Evolutionary conservation across 2,329 filamentous ascomycete genomes (phyloP).

Genomic region (Hansfordia pulvinata): DNA sequence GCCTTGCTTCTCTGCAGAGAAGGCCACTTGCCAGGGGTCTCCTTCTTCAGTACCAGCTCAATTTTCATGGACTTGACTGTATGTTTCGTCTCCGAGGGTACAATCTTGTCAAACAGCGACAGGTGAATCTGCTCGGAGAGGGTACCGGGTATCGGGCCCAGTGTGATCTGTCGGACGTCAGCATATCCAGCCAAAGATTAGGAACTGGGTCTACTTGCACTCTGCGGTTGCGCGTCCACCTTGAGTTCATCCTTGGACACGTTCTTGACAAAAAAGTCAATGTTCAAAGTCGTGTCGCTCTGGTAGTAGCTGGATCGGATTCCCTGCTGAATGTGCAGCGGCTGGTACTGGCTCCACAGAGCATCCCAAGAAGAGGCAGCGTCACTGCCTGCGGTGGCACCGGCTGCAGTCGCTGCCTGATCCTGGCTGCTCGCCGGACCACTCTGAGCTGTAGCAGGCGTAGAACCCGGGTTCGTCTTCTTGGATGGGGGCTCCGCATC

Average conservation of each 20-base stretch:
- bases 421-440: slow-evolving; percentile 1
- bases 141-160: slow-evolving; percentile 34
- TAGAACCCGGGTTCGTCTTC: slow-evolving; percentile 1
- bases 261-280: slow-evolving; percentile 26
- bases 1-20: slow-evolving; percentile 31
- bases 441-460: background rate
- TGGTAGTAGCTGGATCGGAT: slow-evolving; percentile 28
- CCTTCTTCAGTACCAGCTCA: slow-evolving; percentile 62
- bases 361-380: slow-evolving; percentile 10
- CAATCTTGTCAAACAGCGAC: slow-evolving; percentile 52
- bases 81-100: slow-evolving; percentile 43
- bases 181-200: background rate
- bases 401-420: background rate
- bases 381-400: slow-evolving; percentile 1
- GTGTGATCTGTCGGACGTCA: slow-evolving; percentile 4
- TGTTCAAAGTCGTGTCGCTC: slow-evolving; percentile 18
- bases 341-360: slow-evolving; percentile 9
- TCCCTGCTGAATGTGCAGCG: slow-evolving; percentile 13
- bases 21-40: slow-evolving; percentile 55
- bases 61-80: slow-evolving; percentile 66
- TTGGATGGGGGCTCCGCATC: slow-evolving; percentile 10
- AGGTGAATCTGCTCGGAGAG: slow-evolving; percentile 38
- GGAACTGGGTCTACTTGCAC: slow-evolving; percentile 3
- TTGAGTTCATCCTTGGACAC: slow-evolving; percentile 24
- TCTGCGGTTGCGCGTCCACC: slow-evolving; percentile 17